phyloP scores from a whole-genome alignment of 345 rosid genomes.

The Boechera divaricarpa region DNA sequence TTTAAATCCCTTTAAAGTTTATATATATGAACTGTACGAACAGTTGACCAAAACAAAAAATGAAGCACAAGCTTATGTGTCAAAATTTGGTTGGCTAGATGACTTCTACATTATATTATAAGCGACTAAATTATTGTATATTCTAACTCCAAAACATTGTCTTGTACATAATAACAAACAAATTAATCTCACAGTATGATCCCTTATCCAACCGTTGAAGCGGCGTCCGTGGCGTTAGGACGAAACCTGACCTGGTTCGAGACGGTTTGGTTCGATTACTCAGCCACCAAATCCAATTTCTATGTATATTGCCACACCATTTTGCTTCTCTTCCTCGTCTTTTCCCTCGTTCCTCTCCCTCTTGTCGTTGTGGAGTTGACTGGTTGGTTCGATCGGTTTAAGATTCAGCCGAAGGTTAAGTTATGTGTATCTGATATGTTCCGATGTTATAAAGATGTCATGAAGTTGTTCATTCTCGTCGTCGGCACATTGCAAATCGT shows the following conservation, averaged over 20 bases:
- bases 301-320: slow-evolving; percentile 69
- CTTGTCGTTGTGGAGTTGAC: slow-evolving; percentile 51
- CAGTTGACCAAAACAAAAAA: no score
- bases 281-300: slow-evolving; percentile 76
- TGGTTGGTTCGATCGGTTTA: slow-evolving; percentile 51
- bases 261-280: slow-evolving; percentile 77
- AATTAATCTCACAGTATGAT: slow-evolving; percentile 53
- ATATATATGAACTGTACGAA: no score
- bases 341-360: slow-evolving; percentile 79
- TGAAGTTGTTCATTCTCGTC: slow-evolving; percentile 59
- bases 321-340: slow-evolving; percentile 61
- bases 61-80: no score
- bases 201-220: slow-evolving; percentile 61
- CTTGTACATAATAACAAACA: not conserved
- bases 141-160: slow-evolving; percentile 12
- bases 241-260: slow-evolving; percentile 72
- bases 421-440: slow-evolving; percentile 55
- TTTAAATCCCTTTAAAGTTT: no score
- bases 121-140: no score
- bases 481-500: slow-evolving; percentile 74
- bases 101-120: no score
- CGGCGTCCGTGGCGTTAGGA: slow-evolving; percentile 66
- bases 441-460: slow-evolving; percentile 70
- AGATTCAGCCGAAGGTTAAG: slow-evolving; percentile 80
- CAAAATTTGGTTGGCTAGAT: no score